Evolutionary conservation across 306 rosid species (phyloP).

Genomic region (Cicer chorassanicum): DNA sequence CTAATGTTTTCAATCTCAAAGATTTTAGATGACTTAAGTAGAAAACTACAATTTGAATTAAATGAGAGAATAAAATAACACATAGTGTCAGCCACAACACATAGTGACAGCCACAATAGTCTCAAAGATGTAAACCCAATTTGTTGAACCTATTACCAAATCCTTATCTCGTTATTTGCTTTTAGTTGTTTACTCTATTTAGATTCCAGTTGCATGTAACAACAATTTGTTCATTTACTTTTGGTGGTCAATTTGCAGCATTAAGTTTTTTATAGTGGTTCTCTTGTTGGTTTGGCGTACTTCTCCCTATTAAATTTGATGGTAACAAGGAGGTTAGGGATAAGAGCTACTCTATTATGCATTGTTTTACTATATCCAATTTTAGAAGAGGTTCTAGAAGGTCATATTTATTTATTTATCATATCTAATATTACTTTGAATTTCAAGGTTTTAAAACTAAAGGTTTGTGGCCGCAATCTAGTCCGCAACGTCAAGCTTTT

Average conservation of each 20-base stretch:
- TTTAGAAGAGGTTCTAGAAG: slow-evolving; percentile 68
- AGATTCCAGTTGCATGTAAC: not conserved
- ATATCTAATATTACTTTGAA: not conserved
- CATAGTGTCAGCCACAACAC: too few species aligned
- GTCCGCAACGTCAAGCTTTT: not conserved
- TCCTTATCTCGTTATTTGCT: not conserved
- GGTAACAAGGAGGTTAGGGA: slow-evolving; percentile 44
- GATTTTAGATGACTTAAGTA: too few species aligned
- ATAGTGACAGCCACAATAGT: too few species aligned
- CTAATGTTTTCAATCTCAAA: too few species aligned
- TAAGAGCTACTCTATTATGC: slow-evolving; percentile 58
- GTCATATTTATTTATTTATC: slow-evolving; percentile 46
- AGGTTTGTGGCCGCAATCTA: not conserved
- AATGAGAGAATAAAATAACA: too few species aligned
- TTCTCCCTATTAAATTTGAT: slow-evolving; percentile 70
- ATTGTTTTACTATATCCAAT: slow-evolving; percentile 83
- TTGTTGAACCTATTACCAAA: not conserved
- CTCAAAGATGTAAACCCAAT: not conserved
- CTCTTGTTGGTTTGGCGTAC: slow-evolving; percentile 72
- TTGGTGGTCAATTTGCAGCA: slow-evolving; percentile 53
- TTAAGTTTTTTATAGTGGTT: slow-evolving; percentile 71
- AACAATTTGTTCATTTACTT: not conserved
- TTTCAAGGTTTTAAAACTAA: not conserved
- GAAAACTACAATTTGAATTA: too few species aligned
- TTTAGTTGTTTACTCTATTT: not conserved